These are phyloP conservation scores for Colletotrichum echinochloae DNA, from an alignment of 2,329 filamentous ascomycete genomes.

Conservation along the genomic window DNA sequence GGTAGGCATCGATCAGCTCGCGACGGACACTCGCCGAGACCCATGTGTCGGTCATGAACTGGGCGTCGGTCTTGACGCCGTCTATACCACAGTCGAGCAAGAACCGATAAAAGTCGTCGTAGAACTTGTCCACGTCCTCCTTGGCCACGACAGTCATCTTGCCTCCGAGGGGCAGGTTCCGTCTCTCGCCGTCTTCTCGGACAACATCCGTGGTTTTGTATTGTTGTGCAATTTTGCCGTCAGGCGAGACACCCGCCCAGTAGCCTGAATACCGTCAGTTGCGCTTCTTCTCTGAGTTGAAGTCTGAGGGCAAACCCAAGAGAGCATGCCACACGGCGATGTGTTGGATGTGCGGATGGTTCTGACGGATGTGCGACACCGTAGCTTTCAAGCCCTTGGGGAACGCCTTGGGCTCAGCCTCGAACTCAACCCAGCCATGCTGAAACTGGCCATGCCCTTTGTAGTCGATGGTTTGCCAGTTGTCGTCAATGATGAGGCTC, in stretches of 20 bases:
- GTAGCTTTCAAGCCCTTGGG: conserved; percentile 82
- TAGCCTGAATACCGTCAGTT: conserved; percentile 65
- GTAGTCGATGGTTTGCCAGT: conserved; percentile 85
- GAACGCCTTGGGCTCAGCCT: conserved; percentile 84
- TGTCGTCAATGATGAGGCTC: conserved; percentile 95
- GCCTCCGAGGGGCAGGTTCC: conserved; percentile 66
- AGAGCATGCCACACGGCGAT: conserved; percentile 96
- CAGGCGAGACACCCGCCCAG: conserved; percentile 88
- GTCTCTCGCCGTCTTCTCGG: conserved; percentile 59
- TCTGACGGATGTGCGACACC: conserved; percentile 74
- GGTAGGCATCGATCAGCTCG: conserved; percentile 78
- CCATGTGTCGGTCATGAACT: conserved; percentile 88
- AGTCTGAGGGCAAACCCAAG: conserved; percentile 50
- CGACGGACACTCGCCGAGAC: conserved; percentile 76
- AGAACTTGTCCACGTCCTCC: conserved; percentile 81
- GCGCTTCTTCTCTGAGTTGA: conserved; percentile 44
- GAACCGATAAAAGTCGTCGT: conserved; percentile 92
- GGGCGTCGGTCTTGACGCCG: conserved; percentile 91
- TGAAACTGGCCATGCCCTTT: conserved; percentile 64
- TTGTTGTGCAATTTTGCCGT: conserved; percentile 77
- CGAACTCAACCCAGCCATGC: conserved; percentile 82
- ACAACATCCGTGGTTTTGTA: conserved; percentile 80
- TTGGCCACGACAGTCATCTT: conserved; percentile 80
- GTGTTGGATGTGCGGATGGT: conserved; percentile 80
- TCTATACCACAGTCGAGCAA: conserved; percentile 80